A percentile compares a stretch with the other conserved stretches of the same genome.
These are phyloP conservation scores for Pyrenophora seminiperda DNA, from an alignment of 2,329 filamentous ascomycete genomes.

Conservation along the genomic window DNA sequence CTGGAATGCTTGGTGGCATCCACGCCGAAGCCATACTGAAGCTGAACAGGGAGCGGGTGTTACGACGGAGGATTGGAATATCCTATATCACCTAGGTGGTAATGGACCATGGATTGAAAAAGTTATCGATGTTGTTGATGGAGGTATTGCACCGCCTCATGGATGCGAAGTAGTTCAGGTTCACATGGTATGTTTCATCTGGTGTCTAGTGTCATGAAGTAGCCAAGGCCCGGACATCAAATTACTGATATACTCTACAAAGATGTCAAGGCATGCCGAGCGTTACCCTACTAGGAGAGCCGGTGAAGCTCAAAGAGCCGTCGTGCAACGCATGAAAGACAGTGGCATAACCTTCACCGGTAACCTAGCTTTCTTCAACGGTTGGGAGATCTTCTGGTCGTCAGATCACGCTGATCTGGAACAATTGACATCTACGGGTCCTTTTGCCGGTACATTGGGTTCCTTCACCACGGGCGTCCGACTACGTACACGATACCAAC, in stretches of 20 bases:
- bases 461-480: conserved; percentile 61
- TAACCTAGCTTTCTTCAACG: conserved; percentile 59
- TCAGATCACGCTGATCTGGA: conserved; percentile 53
- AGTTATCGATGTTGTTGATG: conserved; percentile 47
- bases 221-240: too few species aligned
- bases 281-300: conserved; percentile 60
- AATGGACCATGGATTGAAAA: conserved; percentile 63
- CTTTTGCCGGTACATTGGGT: conserved; percentile 60
- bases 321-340: conserved; percentile 55
- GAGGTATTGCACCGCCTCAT: conserved; percentile 52
- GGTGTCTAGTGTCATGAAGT: neutral
- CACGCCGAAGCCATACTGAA: conserved; percentile 24
- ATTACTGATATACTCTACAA: conserved; percentile 16
- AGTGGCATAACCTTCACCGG: conserved; percentile 52
- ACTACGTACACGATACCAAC: conserved; percentile 59
- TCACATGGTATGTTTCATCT: conserved; percentile 56
- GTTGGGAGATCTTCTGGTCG: conserved; percentile 61
- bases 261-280: conserved; percentile 64
- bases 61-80: conserved; percentile 52
- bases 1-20: conserved; percentile 46
- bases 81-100: conserved; percentile 60
- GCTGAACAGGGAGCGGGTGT: conserved; percentile 32
- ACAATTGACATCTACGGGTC: conserved; percentile 61
- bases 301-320: conserved; percentile 55
- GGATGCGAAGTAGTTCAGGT: conserved; percentile 61